These are phyloP conservation scores for Saccharomyces jurei DNA, from an alignment of 805 yeast species.

Conservation along the genomic window DNA sequence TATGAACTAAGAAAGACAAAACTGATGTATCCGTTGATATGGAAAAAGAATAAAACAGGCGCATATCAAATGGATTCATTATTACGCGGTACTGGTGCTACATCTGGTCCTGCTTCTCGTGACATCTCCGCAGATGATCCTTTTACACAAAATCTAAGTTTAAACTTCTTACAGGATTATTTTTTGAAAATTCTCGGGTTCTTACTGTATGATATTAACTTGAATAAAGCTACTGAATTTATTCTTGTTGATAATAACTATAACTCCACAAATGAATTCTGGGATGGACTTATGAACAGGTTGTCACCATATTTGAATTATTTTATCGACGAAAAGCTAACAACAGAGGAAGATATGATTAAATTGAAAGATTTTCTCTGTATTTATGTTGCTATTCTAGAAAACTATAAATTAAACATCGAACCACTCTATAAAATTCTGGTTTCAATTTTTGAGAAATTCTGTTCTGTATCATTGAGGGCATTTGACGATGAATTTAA, in stretches of 20 bases:
- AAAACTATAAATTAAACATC: conserved; percentile 56
- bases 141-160: conserved; percentile 19
- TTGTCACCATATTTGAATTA: conserved; percentile 50
- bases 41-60: conserved; percentile 29
- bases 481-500: conserved; percentile 56
- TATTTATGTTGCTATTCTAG: conserved; percentile 65
- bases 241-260: conserved; percentile 55
- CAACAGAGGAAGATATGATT: conserved; percentile 38
- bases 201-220: conserved; percentile 63
- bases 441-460: conserved; percentile 49
- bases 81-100: conserved; percentile 5
- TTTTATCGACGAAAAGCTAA: conserved; percentile 37
- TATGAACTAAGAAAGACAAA: conserved; percentile 62
- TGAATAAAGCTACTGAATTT: conserved; percentile 55
- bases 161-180: conserved; percentile 39
- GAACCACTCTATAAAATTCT: conserved; percentile 55
- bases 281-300: conserved; percentile 60
- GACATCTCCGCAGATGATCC: conserved; percentile 9
- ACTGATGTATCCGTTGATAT: conserved; percentile 55
- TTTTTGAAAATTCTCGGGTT: conserved; percentile 64
- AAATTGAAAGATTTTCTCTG: conserved; percentile 60
- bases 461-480: conserved; percentile 45
- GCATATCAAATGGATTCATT: not conserved
- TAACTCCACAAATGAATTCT: conserved; percentile 51
- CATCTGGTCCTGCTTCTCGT: conserved; percentile 22